phyloP scores from a whole-genome alignment of 2,329 filamentous ascomycete species.

The Aspergillus ustus region DNA sequence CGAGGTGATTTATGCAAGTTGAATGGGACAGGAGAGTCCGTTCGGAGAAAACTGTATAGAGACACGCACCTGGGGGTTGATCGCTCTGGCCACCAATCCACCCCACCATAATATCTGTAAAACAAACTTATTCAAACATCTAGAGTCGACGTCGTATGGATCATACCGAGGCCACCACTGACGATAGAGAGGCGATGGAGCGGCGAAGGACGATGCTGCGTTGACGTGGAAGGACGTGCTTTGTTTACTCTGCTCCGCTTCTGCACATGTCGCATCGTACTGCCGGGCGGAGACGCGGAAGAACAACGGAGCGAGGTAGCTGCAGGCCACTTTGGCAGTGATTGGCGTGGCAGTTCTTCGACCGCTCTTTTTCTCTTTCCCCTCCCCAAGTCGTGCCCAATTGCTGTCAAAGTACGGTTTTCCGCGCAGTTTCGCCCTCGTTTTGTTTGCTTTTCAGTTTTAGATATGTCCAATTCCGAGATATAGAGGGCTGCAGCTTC shows the following conservation, averaged over 20 bases:
- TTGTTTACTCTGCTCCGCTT: slow-evolving; percentile 38
- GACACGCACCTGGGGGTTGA: slow-evolving; percentile 34
- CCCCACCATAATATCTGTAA: slow-evolving; percentile 36
- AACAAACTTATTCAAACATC: slow-evolving; percentile 19
- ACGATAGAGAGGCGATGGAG: slow-evolving; percentile 9
- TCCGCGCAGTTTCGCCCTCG: slow-evolving; percentile 11
- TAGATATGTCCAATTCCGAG: slow-evolving; percentile 34
- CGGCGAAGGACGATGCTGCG: slow-evolving; percentile 13
- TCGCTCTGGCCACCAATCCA: slow-evolving; percentile 41
- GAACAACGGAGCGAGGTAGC: slow-evolving; percentile 23
- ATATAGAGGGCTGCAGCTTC: slow-evolving; percentile 49
- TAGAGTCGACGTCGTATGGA: slow-evolving; percentile 21
- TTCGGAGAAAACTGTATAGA: slow-evolving; percentile 21
- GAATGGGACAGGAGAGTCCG: slow-evolving; percentile 7
- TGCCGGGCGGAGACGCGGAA: slow-evolving; percentile 29
- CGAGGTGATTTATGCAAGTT: slow-evolving; percentile 2
- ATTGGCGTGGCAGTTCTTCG: slow-evolving; percentile 10
- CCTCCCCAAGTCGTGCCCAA: slow-evolving; percentile 11
- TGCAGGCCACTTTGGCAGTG: not conserved
- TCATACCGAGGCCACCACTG: slow-evolving; percentile 25
- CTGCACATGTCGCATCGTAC: slow-evolving; percentile 9
- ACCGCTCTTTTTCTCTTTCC: slow-evolving; percentile 26
- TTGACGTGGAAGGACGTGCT: slow-evolving; percentile 36
- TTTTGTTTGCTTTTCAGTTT: slow-evolving; percentile 12
- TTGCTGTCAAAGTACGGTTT: slow-evolving; percentile 15